Conservation (phyloP, 129 eudicot species). For the Daucus carota region DH1_v3.0 NC_030383.2:12949501-12950000, state of each 20-base stretch:
- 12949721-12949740: not conserved
- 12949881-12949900: not conserved
- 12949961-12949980: not conserved
- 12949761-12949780: slow-evolving; percentile 14
- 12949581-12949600: too few species aligned
- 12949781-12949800: not conserved
- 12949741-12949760: not conserved
- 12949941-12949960: slow-evolving; percentile 7
- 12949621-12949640: not conserved
- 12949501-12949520: too few species aligned
- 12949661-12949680: slow-evolving; percentile 1
- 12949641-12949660: not conserved
- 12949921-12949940: slow-evolving; percentile 21
- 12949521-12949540: too few species aligned
- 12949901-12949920: not conserved
- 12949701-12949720: slow-evolving; percentile 42
- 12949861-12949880: slow-evolving; percentile 21
- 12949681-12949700: slow-evolving; percentile 18
- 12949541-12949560: too few species aligned
- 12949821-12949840: slow-evolving; percentile 11
- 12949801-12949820: too few species aligned
- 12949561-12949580: too few species aligned
- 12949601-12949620: too few species aligned
- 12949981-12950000: not conserved
- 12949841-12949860: slow-evolving; percentile 9